Evolutionary conservation across 2,329 filamentous ascomycete genomes (phyloP).

Genomic region (Epichloe typhina): DNA sequence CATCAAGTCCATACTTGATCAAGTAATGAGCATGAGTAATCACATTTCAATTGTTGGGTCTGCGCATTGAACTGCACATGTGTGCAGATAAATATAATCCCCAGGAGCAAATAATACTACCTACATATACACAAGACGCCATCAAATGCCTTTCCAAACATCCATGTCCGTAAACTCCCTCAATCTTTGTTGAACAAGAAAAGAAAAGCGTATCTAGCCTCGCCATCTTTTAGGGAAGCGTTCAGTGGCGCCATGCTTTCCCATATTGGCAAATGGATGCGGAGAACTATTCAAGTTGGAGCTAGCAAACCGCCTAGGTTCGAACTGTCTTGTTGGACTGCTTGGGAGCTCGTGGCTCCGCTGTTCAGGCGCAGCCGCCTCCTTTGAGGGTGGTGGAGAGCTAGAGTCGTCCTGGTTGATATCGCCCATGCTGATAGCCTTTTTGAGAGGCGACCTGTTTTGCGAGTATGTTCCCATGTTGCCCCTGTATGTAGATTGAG

Average conservation of each 20-base stretch:
- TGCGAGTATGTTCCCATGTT: conserved; percentile 71
- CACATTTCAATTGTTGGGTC: neutral
- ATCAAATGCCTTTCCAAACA: conserved; percentile 1
- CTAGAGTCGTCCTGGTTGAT: conserved; percentile 28
- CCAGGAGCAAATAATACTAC: neutral
- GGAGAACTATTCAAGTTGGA: conserved; percentile 13
- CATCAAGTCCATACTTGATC: too few relatives aligned
- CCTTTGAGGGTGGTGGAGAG: conserved; percentile 45
- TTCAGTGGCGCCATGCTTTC: conserved; percentile 25
- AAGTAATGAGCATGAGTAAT: too few relatives aligned
- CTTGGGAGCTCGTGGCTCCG: conserved; percentile 22
- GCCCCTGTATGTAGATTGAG: conserved; percentile 42
- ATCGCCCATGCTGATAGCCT: conserved; percentile 52
- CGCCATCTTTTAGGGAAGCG: conserved; percentile 22
- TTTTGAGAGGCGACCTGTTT: conserved; percentile 77
- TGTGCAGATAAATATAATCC: neutral
- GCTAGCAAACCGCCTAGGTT: conserved; percentile 15
- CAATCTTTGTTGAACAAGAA: neutral
- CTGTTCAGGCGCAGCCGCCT: conserved; percentile 48
- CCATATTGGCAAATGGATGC: conserved; percentile 27
- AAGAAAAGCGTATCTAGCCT: neutral
- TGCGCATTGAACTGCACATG: neutral
- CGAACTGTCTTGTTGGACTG: conserved; percentile 28
- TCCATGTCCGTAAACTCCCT: neutral
- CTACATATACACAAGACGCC: conserved; percentile 2